Evolutionary conservation across 2,329 filamentous ascomycete species (phyloP).

Genomic region (Colletotrichum agaves): DNA sequence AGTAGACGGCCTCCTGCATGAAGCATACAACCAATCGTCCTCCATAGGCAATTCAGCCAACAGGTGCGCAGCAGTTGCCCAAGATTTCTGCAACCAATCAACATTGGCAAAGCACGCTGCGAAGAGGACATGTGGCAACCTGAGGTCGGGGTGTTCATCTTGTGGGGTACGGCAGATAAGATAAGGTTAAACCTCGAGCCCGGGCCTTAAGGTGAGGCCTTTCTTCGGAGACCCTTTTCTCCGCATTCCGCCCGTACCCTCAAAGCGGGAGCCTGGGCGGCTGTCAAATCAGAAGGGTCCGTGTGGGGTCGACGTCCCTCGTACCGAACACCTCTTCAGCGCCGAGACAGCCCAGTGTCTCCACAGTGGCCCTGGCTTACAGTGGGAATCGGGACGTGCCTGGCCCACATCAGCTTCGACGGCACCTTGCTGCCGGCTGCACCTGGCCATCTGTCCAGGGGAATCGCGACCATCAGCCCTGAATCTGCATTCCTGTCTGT

Average conservation of each 20-base stretch:
- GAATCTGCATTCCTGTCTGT: background rate
- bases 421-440: conserved; percentile 19
- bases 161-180: conserved; percentile 25
- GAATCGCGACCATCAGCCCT: conserved; percentile 26
- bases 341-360: conserved; percentile 9
- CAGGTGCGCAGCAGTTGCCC: no score
- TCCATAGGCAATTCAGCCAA: no score
- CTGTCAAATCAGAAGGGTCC: conserved; percentile 12
- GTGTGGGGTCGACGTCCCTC: background rate
- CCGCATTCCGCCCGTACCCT: conserved; percentile 21
- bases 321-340: conserved; percentile 28
- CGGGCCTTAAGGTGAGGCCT: background rate
- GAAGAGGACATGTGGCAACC: no score
- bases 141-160: background rate
- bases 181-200: conserved; percentile 13
- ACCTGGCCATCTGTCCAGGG: conserved; percentile 29
- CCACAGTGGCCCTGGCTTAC: conserved; percentile 24
- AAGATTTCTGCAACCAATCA: no score
- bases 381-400: conserved; percentile 28
- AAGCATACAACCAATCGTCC: background rate
- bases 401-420: conserved; percentile 34
- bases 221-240: conserved; percentile 28
- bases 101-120: no score
- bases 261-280: background rate
- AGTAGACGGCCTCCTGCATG: conserved; percentile 12